Evolutionary conservation across 2,329 filamentous ascomycete species (phyloP), one percentile per base, ranked within the genome.

Genomic region (Immersiporthe knoxdaviesiana): DNA sequence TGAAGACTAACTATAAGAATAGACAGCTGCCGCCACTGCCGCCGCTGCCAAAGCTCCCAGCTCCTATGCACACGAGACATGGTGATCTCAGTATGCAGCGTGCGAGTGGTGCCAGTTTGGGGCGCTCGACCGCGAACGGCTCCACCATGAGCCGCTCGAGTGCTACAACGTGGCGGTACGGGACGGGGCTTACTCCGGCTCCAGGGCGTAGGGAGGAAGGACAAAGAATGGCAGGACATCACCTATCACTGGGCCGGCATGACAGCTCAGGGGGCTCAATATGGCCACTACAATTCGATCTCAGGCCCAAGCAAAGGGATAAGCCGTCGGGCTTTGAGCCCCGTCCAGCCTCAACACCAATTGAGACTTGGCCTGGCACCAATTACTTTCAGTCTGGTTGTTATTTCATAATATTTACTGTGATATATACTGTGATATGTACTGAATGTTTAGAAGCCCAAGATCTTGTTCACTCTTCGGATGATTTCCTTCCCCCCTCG

Each of bases 401-500:
- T 8, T 18, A 21, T 56, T 18, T 18, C 18, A 37, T 30, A 39
- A 6, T 50, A 2, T n/a, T n/a, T n/a, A n/a, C n/a, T n/a, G n/a
- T n/a, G n/a, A n/a, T n/a, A n/a, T n/a, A n/a, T n/a, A n/a, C n/a
- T n/a, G n/a, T n/a, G n/a, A n/a, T 21, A 27, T 27, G 35, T 35
- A 35, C 4, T 35, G 4, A 30, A 18, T 21, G 4, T 8, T 52
- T n/a, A 59, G 14, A 70, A 68, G 0, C 70, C 68, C 24, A 72
- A 50, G 2, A 66, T 70, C 2, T 18, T 44, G 24, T 72, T 72
- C 32, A 66, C 68, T 37, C 66, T 68, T 12, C 63, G 66, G 5
- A 70, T 44, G 3, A 66, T 68, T 21, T 66, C 68, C 41, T 59
- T 63, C 35, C 65, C 65, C 70, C 68, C 30, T 44, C 54, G 44